Evolutionary conservation across 148 eudicot species (phyloP).

Genomic region (Pharnaceum exiguum): DNA sequence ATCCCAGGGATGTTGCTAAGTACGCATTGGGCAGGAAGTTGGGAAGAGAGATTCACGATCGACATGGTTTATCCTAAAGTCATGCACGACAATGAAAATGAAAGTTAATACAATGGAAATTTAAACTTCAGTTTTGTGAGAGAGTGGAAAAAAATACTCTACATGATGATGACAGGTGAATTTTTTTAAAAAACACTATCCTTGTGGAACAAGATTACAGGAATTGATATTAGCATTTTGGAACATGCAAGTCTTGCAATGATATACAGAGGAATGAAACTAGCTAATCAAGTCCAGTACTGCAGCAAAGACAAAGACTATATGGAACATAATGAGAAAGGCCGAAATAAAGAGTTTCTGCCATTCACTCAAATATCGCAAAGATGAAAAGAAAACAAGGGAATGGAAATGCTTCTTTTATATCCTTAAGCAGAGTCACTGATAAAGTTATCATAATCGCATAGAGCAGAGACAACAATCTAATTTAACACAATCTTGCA

Average conservation of each 20-base stretch:
- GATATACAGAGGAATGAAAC: slow-evolving; percentile 8
- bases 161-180: too few species aligned
- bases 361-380: slow-evolving; percentile 36
- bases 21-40: slow-evolving; percentile 37
- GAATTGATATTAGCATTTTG: not conserved
- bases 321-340: slow-evolving; percentile 30
- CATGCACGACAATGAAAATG: slow-evolving; percentile 3
- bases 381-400: slow-evolving; percentile 8
- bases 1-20: slow-evolving; percentile 22
- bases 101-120: not conserved
- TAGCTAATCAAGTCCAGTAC: slow-evolving; percentile 4
- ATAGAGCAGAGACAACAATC: not conserved
- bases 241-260: slow-evolving; percentile 7
- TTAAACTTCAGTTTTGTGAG: not conserved
- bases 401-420: not conserved
- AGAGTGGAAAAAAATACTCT: too few species aligned
- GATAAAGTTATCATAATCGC: not conserved
- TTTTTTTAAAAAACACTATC: not conserved
- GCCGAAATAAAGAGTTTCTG: slow-evolving; percentile 24
- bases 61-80: slow-evolving; percentile 44
- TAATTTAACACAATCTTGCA: not conserved
- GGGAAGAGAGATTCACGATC: slow-evolving; percentile 40
- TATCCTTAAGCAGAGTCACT: not conserved
- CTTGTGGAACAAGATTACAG: not conserved
- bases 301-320: slow-evolving; percentile 13